Evolutionary conservation across 331 rosid species (phyloP), one percentile per base, ranked within the genome.

Genomic region (Prunus yedoensis): DNA sequence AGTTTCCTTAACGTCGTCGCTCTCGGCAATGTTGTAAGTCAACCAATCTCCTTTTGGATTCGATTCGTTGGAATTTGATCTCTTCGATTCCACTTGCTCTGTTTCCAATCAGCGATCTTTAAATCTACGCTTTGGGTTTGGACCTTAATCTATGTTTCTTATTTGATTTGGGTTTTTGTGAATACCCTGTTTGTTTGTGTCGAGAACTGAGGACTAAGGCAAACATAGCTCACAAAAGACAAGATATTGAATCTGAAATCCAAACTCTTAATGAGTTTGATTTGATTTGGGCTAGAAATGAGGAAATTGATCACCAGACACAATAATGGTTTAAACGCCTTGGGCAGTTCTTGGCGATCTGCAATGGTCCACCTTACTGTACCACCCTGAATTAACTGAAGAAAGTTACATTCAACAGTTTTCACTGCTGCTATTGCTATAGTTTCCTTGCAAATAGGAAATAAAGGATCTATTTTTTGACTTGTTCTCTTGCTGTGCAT

Each of bases 1-100:
- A 91, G 91, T 63, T 91, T 94, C 74, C 97, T 91, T 75, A 87
- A 88, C 73, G 91, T 89, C 74, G 96, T 91, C 32, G 95, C 88
- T 68, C 94, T 94, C 17, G 97, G 97, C 83, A 94, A 94, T 90
- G 89, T 94, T 50, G 98, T 91, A 80, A 86, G 96, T 88, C 76
- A 47, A 20, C 53, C 70, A 30, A 17, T 13, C 8, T 73, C 45
- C 8, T 68, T 35, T 67, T 47, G 35, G 60, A 30, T 49, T 52
- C 52, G 69, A 68, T 51, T 63, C 58, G n/a, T 27, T 62, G n/a
- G 13, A 3, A 13, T 17, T 62, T 65, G 50, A 41, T 54, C 69
- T 52, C 20, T 23, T 74, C 3, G 70, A 59, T 32, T 28, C 54
- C 20, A 9, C 23, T 58, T 46, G 41, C 18, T 58, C 25, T 53